phyloP scores from a whole-genome alignment of 108 stramenopile species.

The Nitzschia putrida region DNA sequence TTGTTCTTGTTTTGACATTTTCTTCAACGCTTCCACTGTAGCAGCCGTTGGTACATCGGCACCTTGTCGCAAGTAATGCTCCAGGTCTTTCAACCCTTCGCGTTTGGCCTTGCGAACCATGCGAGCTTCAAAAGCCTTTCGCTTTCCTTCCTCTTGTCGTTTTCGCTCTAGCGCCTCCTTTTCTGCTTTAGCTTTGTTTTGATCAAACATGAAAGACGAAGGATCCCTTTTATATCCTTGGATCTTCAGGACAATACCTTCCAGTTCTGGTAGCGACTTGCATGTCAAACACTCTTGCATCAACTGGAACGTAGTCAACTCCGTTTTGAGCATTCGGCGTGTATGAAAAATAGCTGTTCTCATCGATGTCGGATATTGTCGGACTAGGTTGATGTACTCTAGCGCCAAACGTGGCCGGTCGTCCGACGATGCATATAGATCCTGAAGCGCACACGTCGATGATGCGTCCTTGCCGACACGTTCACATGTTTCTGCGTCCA shows the following conservation, averaged over 20 bases:
- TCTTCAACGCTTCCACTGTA: constrained; percentile 52
- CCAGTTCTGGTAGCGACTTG: constrained; percentile 55
- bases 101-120: constrained; percentile 95
- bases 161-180: constrained; percentile 72
- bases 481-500: constrained; percentile 23
- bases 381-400: constrained; percentile 77
- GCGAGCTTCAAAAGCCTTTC: constrained; percentile 84
- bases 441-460: constrained; percentile 27
- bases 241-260: constrained; percentile 55
- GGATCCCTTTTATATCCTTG: constrained; percentile 59
- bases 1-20: constrained; percentile 50
- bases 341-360: constrained; percentile 86
- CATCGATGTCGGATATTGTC: constrained; percentile 74
- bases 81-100: constrained; percentile 74
- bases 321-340: constrained; percentile 76
- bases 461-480: background rate
- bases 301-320: constrained; percentile 73
- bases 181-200: constrained; percentile 63
- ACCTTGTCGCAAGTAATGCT: constrained; percentile 80
- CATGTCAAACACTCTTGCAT: constrained; percentile 85
- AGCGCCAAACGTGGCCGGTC: constrained; percentile 54
- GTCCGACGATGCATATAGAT: constrained; percentile 45
- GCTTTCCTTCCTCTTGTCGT: constrained; percentile 76
- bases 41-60: constrained; percentile 68
- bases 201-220: constrained; percentile 71